phyloP scores from a whole-genome alignment of 768 basidiomycete genomes.

The Calocera viscosa region DNA sequence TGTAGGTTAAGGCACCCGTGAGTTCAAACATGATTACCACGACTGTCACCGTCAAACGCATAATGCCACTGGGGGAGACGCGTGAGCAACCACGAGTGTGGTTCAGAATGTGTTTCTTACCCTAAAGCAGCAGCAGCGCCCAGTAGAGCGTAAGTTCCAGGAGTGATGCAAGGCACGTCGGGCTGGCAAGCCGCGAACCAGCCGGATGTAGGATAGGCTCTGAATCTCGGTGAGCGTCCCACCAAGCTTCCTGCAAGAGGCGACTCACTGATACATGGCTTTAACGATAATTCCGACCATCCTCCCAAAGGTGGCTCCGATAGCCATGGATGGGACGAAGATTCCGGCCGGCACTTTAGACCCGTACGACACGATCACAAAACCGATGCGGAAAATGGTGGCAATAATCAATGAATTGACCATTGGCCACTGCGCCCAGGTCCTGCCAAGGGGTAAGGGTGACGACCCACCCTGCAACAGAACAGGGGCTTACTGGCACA shows the following conservation, averaged over 20 bases:
- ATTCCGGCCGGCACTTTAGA: constrained; percentile 96
- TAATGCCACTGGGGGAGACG: constrained; percentile 58
- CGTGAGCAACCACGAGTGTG: neutral
- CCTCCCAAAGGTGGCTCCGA: constrained; percentile 91
- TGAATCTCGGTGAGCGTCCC: constrained; percentile 26
- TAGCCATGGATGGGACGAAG: constrained; percentile 97
- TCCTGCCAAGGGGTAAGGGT: constrained; percentile 35
- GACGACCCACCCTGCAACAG: neutral
- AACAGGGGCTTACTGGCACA: constrained; percentile 73
- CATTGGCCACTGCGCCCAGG: constrained; percentile 86
- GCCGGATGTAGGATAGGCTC: constrained; percentile 69
- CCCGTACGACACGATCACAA: constrained; percentile 89
- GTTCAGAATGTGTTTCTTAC: constrained; percentile 31
- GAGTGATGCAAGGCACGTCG: constrained; percentile 91
- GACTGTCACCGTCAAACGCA: constrained; percentile 93
- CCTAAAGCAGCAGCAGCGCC: constrained; percentile 93
- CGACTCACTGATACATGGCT: constrained; percentile 64
- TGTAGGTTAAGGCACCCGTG: constrained; percentile 93
- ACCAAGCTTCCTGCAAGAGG: neutral
- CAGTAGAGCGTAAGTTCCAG: constrained; percentile 94
- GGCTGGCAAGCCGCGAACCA: constrained; percentile 85
- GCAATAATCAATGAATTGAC: constrained; percentile 85
- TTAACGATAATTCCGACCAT: constrained; percentile 97
- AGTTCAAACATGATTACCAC: constrained; percentile 99
- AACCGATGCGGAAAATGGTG: constrained; percentile 70